Evolutionary conservation across 1,284 basidiomycete species (phyloP), one percentile per base, ranked within the genome.

Genomic region (Ganoderma lingzhi): DNA sequence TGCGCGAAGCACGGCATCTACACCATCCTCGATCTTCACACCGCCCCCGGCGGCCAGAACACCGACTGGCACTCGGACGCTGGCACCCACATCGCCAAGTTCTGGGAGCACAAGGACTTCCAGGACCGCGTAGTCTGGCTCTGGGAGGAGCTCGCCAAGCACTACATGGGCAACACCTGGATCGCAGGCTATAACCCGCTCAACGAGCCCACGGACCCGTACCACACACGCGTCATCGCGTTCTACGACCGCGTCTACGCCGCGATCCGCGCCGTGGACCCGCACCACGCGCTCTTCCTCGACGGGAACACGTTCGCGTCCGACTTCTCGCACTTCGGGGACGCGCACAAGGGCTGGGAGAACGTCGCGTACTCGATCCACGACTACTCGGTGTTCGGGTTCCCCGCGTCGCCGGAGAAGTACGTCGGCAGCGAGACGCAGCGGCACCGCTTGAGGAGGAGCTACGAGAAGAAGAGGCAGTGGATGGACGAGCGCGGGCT

Each of bases 341-440:
- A 86, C n/a, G 85, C 72, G 63, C 60, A 88, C 69, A 82, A 83
- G 72, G 77, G 81, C 67, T 82, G 83, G 72, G 68, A 82, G 28
- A 94, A 94, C 75, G 86, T 87, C 9, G 91, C 91, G 17, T 94
- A 92, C 78, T 85, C 91, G n/a, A 92, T 94, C 71, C 93, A 95
- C 75, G 93, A 94, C 79, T 93, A 93, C 77, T 84, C 85, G 2
- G 73, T 86, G 4, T 93, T 85, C 76, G 93, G 93, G 1, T 94
- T 95, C 79, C 92, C 92, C 0, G 83, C 83, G 41, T 67, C 76
- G 81, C 88, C 30, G 84, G 90, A 79, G 77, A 48, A 78, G 19
- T 92, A 92, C 74, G 80, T 80, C 28, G 80, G 87, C 51, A 86
- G 76, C 35, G 83, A 85, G 0, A 84, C 82, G 60, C 91, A 94